These are phyloP conservation scores for Teratosphaeria gauchensis DNA, from an alignment of 2,329 filamentous ascomycete species.

Conservation along the genomic window DNA sequence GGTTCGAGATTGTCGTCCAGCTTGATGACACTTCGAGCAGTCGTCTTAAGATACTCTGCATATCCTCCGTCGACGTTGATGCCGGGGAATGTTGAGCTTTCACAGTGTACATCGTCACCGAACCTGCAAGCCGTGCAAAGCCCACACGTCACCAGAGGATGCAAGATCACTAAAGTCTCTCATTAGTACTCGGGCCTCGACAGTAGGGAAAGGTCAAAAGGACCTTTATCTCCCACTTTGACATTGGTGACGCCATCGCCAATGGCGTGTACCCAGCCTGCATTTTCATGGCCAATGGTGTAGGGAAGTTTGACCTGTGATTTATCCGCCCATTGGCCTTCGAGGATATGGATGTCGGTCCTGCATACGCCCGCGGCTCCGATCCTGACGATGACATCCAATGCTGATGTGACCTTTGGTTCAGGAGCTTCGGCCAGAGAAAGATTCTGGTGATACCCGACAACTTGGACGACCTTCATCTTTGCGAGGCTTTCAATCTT, in stretches of 20 bases:
- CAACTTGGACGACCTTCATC: constrained; percentile 16
- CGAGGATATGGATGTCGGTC: constrained; percentile 19
- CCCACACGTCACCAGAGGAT: constrained; percentile 17
- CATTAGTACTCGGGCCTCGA: no score
- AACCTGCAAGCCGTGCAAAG: constrained; percentile 17
- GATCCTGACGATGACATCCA: constrained; percentile 20
- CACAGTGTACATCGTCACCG: constrained; percentile 19
- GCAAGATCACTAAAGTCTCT: constrained; percentile 10
- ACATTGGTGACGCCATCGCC: constrained; percentile 14
- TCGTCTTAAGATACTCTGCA: constrained; percentile 17
- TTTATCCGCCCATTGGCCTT: constrained; percentile 19
- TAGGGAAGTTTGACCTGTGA: constrained; percentile 15
- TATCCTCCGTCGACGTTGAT: constrained; percentile 18
- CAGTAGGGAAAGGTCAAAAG: no score
- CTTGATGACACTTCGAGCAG: constrained; percentile 18
- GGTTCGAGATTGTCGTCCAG: constrained; percentile 16
- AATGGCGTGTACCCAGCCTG: constrained; percentile 15
- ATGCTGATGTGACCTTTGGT: constrained; percentile 12
- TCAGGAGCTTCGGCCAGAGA: constrained; percentile 14
- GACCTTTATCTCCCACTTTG: constrained; percentile 10
- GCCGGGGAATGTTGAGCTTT: constrained; percentile 14
- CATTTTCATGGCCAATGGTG: constrained; percentile 19
- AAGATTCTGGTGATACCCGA: constrained; percentile 17
- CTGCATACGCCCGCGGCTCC: constrained; percentile 19
- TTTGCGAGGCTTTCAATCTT: neutral